Evolutionary conservation across 225 moss, liverwort and hornwort genomes (phyloP).

Genomic region (Straminergon stramineum): DNA sequence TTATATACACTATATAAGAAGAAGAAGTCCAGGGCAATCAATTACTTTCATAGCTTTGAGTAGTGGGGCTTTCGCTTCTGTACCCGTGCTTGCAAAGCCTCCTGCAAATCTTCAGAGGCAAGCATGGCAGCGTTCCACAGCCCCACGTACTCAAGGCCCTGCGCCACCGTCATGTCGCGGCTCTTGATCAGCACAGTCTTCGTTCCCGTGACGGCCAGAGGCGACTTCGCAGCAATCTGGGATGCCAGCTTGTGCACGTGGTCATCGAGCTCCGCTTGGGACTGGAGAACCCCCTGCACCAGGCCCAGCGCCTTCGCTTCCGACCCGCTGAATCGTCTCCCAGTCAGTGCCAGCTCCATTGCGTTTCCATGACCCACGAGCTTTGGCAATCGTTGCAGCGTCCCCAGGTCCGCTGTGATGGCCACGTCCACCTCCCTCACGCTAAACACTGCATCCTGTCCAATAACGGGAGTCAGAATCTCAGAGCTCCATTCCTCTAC

Average conservation of each 20-base stretch:
- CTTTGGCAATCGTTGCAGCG: slow-evolving; percentile 71
- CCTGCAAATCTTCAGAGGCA: slow-evolving; percentile 47
- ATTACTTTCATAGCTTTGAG: slow-evolving; percentile 51
- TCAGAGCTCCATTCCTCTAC: not conserved
- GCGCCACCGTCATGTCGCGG: slow-evolving; percentile 65
- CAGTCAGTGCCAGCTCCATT: slow-evolving; percentile 94
- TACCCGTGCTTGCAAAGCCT: slow-evolving; percentile 48
- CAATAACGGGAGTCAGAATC: not conserved
- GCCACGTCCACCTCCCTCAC: slow-evolving; percentile 89
- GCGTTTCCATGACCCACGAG: slow-evolving; percentile 63
- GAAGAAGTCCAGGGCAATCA: not conserved
- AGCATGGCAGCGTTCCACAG: slow-evolving; percentile 88
- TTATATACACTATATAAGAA: not conserved
- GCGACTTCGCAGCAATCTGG: slow-evolving; percentile 74
- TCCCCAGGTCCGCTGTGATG: slow-evolving; percentile 86
- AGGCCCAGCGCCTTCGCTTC: slow-evolving; percentile 70
- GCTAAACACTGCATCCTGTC: slow-evolving; percentile 61
- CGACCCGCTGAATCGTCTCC: slow-evolving; percentile 53
- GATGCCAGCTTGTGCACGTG: slow-evolving; percentile 43
- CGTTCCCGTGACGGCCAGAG: slow-evolving; percentile 79
- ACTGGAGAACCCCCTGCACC: slow-evolving; percentile 44
- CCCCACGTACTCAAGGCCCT: slow-evolving; percentile 84
- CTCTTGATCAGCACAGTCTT: slow-evolving; percentile 77
- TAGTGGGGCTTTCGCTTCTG: slow-evolving; percentile 69
- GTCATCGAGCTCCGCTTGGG: slow-evolving; percentile 40